These are phyloP conservation scores for Hypoxylon intermedium DNA, from an alignment of 495 filamentous ascomycete species.

Conservation along the genomic window DNA sequence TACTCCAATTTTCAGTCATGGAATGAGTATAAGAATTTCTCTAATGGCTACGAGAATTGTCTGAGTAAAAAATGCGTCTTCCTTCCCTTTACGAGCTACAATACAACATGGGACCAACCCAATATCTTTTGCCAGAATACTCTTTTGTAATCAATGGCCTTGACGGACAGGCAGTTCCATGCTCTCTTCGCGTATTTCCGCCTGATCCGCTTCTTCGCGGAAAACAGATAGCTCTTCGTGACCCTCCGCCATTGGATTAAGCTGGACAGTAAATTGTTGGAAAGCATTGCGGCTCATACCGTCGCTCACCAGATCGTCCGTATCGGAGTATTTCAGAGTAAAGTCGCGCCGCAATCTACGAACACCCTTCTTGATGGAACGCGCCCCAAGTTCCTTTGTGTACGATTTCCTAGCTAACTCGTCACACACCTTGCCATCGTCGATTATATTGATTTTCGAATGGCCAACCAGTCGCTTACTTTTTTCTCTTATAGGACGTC, in stretches of 20 bases:
- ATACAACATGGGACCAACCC: too few relatives aligned
- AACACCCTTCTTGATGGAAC: not conserved
- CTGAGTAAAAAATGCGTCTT: too few relatives aligned
- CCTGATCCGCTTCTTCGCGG: not conserved
- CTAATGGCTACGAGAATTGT: too few relatives aligned
- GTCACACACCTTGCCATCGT: slow-evolving; percentile 7
- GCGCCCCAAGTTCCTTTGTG: slow-evolving; percentile 3
- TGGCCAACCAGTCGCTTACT: not conserved
- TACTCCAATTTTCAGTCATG: too few relatives aligned
- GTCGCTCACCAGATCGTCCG: not conserved
- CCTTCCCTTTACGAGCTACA: too few relatives aligned
- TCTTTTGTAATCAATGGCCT: too few relatives aligned
- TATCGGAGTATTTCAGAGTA: not conserved
- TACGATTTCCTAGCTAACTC: slow-evolving; percentile 2
- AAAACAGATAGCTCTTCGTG: not conserved
- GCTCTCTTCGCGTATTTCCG: too few relatives aligned
- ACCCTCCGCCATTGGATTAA: not conserved
- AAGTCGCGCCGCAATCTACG: not conserved
- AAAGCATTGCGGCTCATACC: not conserved
- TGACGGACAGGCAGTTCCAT: too few relatives aligned
- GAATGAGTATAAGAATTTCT: too few relatives aligned
- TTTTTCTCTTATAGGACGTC: slow-evolving; percentile 36
- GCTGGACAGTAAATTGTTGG: not conserved
- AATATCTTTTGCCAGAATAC: too few relatives aligned
- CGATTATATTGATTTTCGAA: not conserved